Conservation (phyloP, 208 protist species). For the Porcisia deanei region DNA sequence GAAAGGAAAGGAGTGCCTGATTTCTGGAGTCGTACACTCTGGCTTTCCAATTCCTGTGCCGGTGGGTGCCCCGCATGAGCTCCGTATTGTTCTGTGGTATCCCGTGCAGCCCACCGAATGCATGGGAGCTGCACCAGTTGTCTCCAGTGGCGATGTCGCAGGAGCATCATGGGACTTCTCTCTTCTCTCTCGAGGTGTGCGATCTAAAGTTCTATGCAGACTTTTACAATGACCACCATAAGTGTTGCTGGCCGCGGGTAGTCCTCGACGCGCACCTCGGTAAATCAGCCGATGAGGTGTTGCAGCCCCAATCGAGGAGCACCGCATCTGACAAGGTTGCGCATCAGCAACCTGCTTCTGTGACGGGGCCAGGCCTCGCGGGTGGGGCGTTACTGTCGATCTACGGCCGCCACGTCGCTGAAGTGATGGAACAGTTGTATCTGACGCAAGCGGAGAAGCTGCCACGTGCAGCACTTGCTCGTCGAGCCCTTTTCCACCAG, state of each 20-base stretch:
- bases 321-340: not conserved
- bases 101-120: constrained; percentile 15
- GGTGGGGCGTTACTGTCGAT: not conserved
- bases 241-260: constrained; percentile 65
- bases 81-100: constrained; percentile 20
- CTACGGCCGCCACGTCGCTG: not conserved
- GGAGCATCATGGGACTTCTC: not conserved
- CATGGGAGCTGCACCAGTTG: constrained; percentile 16
- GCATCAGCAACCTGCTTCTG: not conserved
- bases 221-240: constrained; percentile 39
- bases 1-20: not conserved
- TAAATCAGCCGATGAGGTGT: constrained; percentile 6
- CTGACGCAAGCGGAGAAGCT: constrained; percentile 22
- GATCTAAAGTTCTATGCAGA: constrained; percentile 26
- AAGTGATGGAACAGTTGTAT: constrained; percentile 21
- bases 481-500: constrained; percentile 42
- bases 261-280: constrained; percentile 41
- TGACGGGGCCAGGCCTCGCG: not conserved
- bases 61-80: not conserved
- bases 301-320: not conserved
- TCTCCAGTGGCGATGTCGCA: not conserved
- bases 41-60: not conserved
- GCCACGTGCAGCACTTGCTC: constrained; percentile 22
- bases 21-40: not conserved
- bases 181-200: constrained; percentile 10